Percentiles rank a stretch among this genome's conserved stretches.
Evolutionary conservation across 495 filamentous ascomycete genomes (phyloP).

Genomic region (Xylaria telfairii): DNA sequence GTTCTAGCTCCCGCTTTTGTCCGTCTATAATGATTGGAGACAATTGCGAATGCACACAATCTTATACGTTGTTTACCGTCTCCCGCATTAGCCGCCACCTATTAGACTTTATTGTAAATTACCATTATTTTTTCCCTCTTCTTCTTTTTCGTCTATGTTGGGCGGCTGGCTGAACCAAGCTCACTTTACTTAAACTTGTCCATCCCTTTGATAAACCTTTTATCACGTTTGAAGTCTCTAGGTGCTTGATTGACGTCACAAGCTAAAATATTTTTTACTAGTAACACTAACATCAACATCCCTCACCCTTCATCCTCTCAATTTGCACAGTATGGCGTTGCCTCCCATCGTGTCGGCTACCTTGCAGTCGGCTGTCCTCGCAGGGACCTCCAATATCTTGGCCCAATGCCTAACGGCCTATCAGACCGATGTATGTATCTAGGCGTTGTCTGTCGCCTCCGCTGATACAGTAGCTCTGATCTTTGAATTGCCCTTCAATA

Average conservation of each 20-base stretch:
- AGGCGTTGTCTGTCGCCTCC: not conserved
- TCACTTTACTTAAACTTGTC: not conserved
- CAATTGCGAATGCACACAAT: slow-evolving; percentile 1
- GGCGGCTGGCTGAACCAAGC: not conserved
- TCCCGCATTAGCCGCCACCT: slow-evolving; percentile 15
- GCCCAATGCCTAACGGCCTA: slow-evolving; percentile 80
- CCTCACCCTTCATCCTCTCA: not conserved
- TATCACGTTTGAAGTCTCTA: too few relatives aligned
- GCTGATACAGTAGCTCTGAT: not conserved
- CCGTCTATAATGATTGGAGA: slow-evolving; percentile 8
- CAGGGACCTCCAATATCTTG: slow-evolving; percentile 77
- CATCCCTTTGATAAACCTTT: too few relatives aligned
- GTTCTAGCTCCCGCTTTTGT: slow-evolving; percentile 1
- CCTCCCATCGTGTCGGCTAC: slow-evolving; percentile 69
- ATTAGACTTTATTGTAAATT: not conserved
- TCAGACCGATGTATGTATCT: slow-evolving; percentile 60
- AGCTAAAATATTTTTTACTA: not conserved
- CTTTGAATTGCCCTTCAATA: not conserved
- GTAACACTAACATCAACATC: not conserved
- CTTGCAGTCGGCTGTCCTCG: slow-evolving; percentile 73
- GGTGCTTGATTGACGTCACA: not conserved
- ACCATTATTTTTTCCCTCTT: not conserved
- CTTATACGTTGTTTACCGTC: not conserved
- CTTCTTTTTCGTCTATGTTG: not conserved
- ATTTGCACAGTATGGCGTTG: slow-evolving; percentile 36